Base-by-base conservation (phyloP, 495 filamentous ascomycete species). In the Penicillium arizonense region DNA sequence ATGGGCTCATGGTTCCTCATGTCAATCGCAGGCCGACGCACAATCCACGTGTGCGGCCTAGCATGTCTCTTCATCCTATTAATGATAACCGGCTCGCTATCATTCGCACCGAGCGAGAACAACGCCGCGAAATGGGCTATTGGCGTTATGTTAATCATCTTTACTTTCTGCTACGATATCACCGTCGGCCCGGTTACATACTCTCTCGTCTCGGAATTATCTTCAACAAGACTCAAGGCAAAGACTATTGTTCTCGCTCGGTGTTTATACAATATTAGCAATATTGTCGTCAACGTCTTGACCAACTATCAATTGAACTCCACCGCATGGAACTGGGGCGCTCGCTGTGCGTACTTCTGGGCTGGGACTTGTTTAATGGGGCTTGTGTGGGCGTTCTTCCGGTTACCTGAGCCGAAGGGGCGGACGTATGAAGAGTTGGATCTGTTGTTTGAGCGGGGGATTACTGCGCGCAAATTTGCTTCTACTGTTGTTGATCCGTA, bases 111-210 rank as follows among this genome's bases (percentile, higher is more conserved):
- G 79, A 53, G 81, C 77, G 50, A 49, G 8, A 61, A 62, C 49
- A 56, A 32, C 9, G 50, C 58, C 4, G 58, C 59, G 13, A 57
- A 58, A 42, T 71, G 65, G 65, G 59, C 59, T 12, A 62, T 67
- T 23, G 70, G 78, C 28, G 75, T 71, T 0, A 83, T 89, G 63
- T 74, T 89, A 61, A 61, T 88, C 21, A 63, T 83, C 49, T 89
- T 82, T 72, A 82, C 84, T 1, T 69, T 87, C 58, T 72, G 78
- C 38, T 90, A 90, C 64, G 83, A 88, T 57, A 65, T 80, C 44
- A 84, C 83, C 4, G 82, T 90, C 18, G 87, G 87, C 0, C 87
- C 86, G 1, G 81, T 90, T 7, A 86, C 82, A 50, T 90, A 88
- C 63, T 86, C 82, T 4, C 75, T 90, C 13, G 85, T 89, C 16